A percentile compares a stretch with the other conserved stretches of the same genome.
Conservation (phyloP, 2,329 filamentous ascomycete genomes). For the Pochonia chlamydosporia region DNA sequence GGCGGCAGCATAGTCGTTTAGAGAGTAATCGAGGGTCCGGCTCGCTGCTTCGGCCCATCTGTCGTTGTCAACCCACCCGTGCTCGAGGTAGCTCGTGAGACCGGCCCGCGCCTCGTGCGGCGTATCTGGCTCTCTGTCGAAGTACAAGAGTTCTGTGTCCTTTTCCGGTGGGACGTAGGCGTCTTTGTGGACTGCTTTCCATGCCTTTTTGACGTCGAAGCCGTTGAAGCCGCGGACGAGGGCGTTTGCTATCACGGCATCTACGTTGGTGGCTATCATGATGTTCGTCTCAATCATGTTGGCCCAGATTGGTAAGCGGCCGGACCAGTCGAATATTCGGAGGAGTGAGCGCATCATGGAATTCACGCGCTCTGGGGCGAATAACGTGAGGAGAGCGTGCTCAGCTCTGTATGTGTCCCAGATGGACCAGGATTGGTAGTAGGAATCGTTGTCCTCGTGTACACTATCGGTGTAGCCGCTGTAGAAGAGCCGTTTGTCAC, state of each 20-base stretch:
- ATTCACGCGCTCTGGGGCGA: slow-evolving; percentile 39
- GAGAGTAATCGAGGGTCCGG: slow-evolving; percentile 41
- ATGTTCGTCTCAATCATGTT: slow-evolving; percentile 45
- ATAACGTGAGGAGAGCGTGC: slow-evolving; percentile 37
- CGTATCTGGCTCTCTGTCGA: slow-evolving; percentile 38
- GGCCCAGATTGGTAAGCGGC: slow-evolving; percentile 42
- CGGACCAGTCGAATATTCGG: slow-evolving; percentile 39
- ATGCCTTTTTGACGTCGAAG: slow-evolving; percentile 37
- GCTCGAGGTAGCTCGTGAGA: slow-evolving; percentile 35
- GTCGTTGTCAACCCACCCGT: slow-evolving; percentile 42
- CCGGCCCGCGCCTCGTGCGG: slow-evolving; percentile 40
- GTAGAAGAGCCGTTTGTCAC: slow-evolving; percentile 29
- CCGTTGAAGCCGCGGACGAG: slow-evolving; percentile 33
- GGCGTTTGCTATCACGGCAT: slow-evolving; percentile 42
- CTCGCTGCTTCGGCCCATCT: slow-evolving; percentile 40
- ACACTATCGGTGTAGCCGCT: slow-evolving; percentile 41
- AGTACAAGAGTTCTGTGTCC: slow-evolving; percentile 38
- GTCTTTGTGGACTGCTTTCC: slow-evolving; percentile 37
- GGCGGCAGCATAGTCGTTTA: slow-evolving; percentile 38
- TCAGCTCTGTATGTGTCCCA: slow-evolving; percentile 45
- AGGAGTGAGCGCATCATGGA: slow-evolving; percentile 41
- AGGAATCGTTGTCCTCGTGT: slow-evolving; percentile 34
- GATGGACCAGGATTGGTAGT: slow-evolving; percentile 45
- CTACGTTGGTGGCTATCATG: slow-evolving; percentile 44
- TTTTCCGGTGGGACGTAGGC: slow-evolving; percentile 37